Evolutionary conservation across 75 land plant species (phyloP).

Genomic region (Pinus taeda): DNA sequence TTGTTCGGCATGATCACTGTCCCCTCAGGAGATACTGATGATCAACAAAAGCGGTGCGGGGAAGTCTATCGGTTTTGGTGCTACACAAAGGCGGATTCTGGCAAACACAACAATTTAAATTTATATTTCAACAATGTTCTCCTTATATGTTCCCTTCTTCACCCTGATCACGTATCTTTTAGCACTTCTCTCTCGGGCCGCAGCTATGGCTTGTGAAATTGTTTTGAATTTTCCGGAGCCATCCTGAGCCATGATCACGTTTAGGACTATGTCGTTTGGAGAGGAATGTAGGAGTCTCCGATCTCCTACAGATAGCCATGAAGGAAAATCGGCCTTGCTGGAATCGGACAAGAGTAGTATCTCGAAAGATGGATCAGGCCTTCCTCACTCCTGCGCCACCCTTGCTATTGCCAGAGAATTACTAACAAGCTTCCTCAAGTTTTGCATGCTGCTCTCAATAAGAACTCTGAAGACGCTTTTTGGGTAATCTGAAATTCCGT

Average conservation of each 20-base stretch:
- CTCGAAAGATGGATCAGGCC: background rate
- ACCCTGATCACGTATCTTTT: slow-evolving; percentile 17
- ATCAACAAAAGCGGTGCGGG: too few species aligned
- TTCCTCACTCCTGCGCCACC: too few species aligned
- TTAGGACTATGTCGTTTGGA: background rate
- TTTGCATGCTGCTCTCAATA: background rate
- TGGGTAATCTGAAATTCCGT: background rate
- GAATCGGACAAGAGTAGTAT: background rate
- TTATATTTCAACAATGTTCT: too few species aligned
- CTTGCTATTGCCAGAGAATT: background rate
- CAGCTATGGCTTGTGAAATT: slow-evolving; percentile 37
- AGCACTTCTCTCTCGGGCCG: background rate
- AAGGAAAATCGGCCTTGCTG: background rate
- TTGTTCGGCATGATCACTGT: too few species aligned
- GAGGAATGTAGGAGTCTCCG: background rate
- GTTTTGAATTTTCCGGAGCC: slow-evolving; percentile 12
- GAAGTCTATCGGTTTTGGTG: too few species aligned
- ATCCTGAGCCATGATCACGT: slow-evolving; percentile 43
- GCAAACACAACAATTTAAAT: too few species aligned
- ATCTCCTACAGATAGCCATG: background rate
- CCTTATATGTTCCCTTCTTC: slow-evolving; percentile 31
- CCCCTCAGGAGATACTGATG: too few species aligned
- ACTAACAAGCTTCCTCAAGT: background rate
- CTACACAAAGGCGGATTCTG: too few species aligned
- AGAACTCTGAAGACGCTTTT: background rate